phyloP scores from a whole-genome alignment of 2,329 filamentous ascomycete species.

The Sporothrix euskadiensis region DNA sequence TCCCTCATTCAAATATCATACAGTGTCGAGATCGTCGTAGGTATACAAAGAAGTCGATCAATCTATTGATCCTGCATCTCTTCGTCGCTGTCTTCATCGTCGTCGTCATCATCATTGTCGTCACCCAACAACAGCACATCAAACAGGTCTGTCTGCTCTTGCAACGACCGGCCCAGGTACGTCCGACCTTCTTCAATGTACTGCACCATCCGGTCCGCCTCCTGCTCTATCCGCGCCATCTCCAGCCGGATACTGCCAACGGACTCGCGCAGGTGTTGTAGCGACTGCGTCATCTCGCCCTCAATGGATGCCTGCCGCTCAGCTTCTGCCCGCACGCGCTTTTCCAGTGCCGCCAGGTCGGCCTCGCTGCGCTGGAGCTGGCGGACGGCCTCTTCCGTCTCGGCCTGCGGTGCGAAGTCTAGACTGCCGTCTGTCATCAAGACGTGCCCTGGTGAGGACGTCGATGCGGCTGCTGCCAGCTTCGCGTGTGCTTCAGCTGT shows the following conservation, averaged over 20 bases:
- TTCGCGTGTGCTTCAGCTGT: slow-evolving; percentile 14
- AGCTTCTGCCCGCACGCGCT: slow-evolving; percentile 53
- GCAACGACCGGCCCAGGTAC: slow-evolving; percentile 30
- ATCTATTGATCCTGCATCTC: slow-evolving; percentile 21
- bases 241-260: slow-evolving; percentile 31
- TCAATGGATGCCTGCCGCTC: slow-evolving; percentile 30
- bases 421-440: not conserved
- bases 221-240: slow-evolving; percentile 32
- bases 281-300: slow-evolving; percentile 29
- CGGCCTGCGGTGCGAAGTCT: slow-evolving; percentile 16
- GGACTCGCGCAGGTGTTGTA: slow-evolving; percentile 31
- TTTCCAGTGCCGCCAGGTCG: slow-evolving; percentile 68
- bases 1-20: not conserved
- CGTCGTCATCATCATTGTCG: slow-evolving; percentile 16
- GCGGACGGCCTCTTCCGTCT: slow-evolving; percentile 47
- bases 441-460: not conserved
- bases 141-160: slow-evolving; percentile 32
- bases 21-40: slow-evolving; percentile 4
- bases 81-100: slow-evolving; percentile 9
- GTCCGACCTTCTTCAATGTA: slow-evolving; percentile 27
- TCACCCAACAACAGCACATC: slow-evolving; percentile 25
- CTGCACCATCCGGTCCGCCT: slow-evolving; percentile 31
- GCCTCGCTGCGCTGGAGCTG: slow-evolving; percentile 49
- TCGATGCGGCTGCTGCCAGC: not conserved
- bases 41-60: not conserved